Base-by-base conservation (phyloP, 2,329 filamentous ascomycete genomes). In the Shiraia bambusicola region DNA sequence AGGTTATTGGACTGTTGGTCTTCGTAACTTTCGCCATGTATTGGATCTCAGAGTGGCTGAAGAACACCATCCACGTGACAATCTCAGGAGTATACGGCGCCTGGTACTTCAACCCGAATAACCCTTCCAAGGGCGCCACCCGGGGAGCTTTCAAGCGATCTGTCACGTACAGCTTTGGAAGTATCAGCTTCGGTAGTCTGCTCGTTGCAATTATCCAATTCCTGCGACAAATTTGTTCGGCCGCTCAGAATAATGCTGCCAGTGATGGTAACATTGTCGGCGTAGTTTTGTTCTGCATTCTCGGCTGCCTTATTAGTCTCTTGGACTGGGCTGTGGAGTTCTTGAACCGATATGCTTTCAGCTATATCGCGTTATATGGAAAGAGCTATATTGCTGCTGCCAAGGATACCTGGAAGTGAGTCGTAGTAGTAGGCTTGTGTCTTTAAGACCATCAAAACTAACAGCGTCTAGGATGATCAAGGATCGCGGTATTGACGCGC, bases 21-120 rank as follows among this genome's bases (percentile, higher is more conserved):
- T 96, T 94, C 65, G 80, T 90, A 54, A 95, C 90, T 0, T 96
- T 97, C 59, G 85, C 90, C 38, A 88, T 84, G 70, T 96, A 94
- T 72, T 97, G 92, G 92, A 84, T 95, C 51, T 86, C 87, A 2
- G 92, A 97, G 54, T 92, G 87, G 79, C 73, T 96, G 56, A 96
- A 96, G 74, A 95, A 95, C 70, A 90, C 88, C 0, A 88, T 95
- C 33, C 90, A 97, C 65, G 86, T 86, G 2, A 90, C 83, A 16
- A 86, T 95, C 44, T 87, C 89, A 0, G 91, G 92, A 0, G 84
- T 95, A 0, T 96, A 95, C 58, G 91, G 89, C 1, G 86, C 86
- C 0, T 97, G 92, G 92, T 97, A 95, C 72, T 96, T 95, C 66
- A 86, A 81, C n/a, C 52, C 52, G 2, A 72, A 78, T 19, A 78